Percentiles rank a stretch among this genome's conserved stretches.
phyloP scores from a whole-genome alignment of 2,329 filamentous ascomycete genomes.

The Cladosporium sp. region DNA sequence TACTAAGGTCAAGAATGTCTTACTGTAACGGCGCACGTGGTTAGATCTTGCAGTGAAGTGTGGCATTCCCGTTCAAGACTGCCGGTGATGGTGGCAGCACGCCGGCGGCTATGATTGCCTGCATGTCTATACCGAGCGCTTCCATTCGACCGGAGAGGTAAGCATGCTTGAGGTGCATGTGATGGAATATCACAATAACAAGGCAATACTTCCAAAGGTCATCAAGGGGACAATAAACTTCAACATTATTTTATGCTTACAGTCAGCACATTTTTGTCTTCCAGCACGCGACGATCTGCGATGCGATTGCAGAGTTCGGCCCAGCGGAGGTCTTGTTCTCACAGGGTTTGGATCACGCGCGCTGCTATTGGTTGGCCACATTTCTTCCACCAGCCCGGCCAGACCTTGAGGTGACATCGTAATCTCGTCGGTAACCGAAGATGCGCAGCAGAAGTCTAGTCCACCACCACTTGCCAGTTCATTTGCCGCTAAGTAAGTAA shows the following conservation, averaged over 20 bases:
- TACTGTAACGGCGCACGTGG: background rate
- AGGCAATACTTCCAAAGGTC: background rate
- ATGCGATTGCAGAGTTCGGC: background rate
- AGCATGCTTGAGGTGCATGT: background rate
- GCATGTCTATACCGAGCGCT: background rate
- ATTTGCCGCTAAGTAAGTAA: background rate
- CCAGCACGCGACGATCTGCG: background rate
- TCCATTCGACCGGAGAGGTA: background rate
- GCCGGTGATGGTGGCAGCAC: background rate
- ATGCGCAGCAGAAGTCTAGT: background rate
- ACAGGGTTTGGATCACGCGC: background rate
- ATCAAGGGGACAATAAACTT: background rate
- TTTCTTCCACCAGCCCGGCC: constrained; percentile 7
- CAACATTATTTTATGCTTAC: background rate
- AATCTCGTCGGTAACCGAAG: background rate
- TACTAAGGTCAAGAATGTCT: background rate
- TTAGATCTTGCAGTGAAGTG: background rate
- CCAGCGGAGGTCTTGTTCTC: background rate
- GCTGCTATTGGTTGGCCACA: background rate
- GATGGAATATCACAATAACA: background rate
- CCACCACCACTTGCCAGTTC: background rate
- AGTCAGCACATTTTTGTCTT: background rate
- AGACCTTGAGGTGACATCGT: background rate
- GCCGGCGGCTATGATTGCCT: background rate
- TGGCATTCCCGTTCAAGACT: background rate